Evolutionary conservation across 306 rosid species (phyloP).

Genomic region (Cotoneaster glaucophyllus): DNA sequence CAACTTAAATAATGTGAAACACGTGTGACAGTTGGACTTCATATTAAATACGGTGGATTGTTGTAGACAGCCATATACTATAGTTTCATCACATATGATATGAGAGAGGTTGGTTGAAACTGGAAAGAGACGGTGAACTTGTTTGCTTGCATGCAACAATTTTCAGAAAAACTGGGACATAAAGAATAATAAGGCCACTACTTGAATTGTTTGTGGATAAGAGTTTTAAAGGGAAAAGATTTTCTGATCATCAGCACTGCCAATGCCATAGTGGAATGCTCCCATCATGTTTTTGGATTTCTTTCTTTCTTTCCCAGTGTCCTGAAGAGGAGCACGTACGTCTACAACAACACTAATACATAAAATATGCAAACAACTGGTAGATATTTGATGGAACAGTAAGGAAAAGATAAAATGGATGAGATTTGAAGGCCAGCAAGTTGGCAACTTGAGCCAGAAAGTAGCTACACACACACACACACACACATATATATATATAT

Average conservation of each 20-base stretch:
- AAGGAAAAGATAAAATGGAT: not conserved
- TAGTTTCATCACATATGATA: not conserved
- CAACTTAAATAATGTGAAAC: too few relatives aligned
- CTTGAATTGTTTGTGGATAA: not conserved
- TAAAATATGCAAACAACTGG: not conserved
- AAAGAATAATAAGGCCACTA: not conserved
- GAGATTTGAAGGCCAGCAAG: not conserved
- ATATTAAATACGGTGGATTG: too few relatives aligned
- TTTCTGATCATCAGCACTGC: not conserved
- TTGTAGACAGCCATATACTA: not conserved
- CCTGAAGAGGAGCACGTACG: too few relatives aligned
- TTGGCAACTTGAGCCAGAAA: not conserved
- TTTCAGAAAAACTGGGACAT: not conserved
- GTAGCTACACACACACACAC: too few relatives aligned
- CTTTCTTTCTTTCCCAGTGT: not conserved
- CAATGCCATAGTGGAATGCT: not conserved
- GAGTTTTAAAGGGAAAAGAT: not conserved
- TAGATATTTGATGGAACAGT: not conserved
- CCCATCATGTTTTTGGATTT: not conserved
- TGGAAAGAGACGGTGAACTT: not conserved
- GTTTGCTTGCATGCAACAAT: not conserved
- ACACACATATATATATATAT: not conserved
- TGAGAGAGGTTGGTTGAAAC: not conserved
- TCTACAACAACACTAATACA: not conserved
- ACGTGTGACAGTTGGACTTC: too few relatives aligned